Percentiles rank a stretch among this genome's conserved stretches.
Conservation (phyloP, 2,329 filamentous ascomycete species). For the Aspergillus melleus region DNA sequence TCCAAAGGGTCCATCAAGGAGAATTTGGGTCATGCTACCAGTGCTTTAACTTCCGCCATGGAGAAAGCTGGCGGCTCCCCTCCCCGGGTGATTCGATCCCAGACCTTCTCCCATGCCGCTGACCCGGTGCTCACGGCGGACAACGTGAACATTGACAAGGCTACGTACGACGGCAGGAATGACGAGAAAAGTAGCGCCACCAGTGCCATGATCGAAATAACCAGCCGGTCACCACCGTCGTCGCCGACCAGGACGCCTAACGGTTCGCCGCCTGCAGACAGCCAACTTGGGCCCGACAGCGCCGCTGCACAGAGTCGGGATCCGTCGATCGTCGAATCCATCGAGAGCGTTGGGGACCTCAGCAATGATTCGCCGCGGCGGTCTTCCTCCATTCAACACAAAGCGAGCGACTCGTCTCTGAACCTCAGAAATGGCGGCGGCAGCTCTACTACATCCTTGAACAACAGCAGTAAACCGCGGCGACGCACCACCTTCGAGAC, state of each 20-base stretch:
- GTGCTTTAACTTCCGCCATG: conserved; percentile 27
- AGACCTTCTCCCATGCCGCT: conserved; percentile 63
- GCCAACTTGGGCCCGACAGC: conserved; percentile 33
- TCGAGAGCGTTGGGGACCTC: conserved; percentile 25
- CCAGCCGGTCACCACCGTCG: conserved; percentile 60
- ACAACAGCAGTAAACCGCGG: conserved; percentile 28
- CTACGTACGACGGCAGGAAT: conserved; percentile 55
- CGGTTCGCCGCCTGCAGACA: conserved; percentile 43
- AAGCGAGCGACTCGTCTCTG: conserved; percentile 22
- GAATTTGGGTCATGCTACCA: conserved; percentile 18
- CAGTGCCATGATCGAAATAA: conserved; percentile 66
- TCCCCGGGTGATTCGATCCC: conserved; percentile 60
- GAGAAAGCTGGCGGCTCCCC: conserved; percentile 43
- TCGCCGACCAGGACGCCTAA: conserved; percentile 53
- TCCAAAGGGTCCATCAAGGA: conserved; percentile 27
- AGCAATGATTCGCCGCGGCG: conserved; percentile 23
- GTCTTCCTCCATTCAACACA: conserved; percentile 30
- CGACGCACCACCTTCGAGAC: conserved; percentile 33
- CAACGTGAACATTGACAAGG: conserved; percentile 64
- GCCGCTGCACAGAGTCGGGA: conserved; percentile 44
- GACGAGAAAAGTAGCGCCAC: conserved; percentile 61
- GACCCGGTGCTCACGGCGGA: conserved; percentile 69
- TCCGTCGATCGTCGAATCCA: conserved; percentile 53
- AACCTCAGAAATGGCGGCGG: conserved; percentile 21
- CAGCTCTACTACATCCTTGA: conserved; percentile 27